Evolutionary conservation across 495 filamentous ascomycete genomes (phyloP).

Genomic region (Haplographium delicatum): DNA sequence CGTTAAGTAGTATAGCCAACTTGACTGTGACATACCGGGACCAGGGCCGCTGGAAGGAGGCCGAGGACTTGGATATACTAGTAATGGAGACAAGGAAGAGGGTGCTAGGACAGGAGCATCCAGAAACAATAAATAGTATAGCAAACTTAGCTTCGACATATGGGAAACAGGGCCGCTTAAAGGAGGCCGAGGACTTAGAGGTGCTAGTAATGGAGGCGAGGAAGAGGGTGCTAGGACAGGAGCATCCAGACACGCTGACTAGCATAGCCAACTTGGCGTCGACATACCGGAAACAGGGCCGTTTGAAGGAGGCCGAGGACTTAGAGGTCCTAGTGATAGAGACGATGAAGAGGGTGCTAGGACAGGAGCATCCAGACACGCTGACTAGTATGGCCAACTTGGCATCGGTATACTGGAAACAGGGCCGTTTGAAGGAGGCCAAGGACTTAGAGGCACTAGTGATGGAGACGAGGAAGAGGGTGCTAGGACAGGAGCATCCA

Average conservation of each 20-base stretch:
- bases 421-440: background rate
- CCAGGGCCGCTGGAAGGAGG: constrained; percentile 16
- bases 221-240: constrained; percentile 5
- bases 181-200: background rate
- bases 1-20: constrained; percentile 9
- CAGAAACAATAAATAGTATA: constrained; percentile 14
- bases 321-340: constrained; percentile 17
- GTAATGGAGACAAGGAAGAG: constrained; percentile 20
- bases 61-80: constrained; percentile 9
- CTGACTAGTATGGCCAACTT: too few relatives aligned
- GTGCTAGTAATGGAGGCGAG: background rate
- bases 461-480: background rate
- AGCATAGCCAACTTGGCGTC: background rate
- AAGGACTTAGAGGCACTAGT: too few relatives aligned
- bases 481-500: background rate
- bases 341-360: too few relatives aligned
- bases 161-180: background rate
- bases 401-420: background rate
- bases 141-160: constrained; percentile 3
- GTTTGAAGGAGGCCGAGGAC: constrained; percentile 16
- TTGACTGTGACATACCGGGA: constrained; percentile 7
- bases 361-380: too few relatives aligned
- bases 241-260: constrained; percentile 8
- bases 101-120: constrained; percentile 22
- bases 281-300: constrained; percentile 12